Conservation (phyloP, 345 rosid genomes). For the Linum lewisii region DNA sequence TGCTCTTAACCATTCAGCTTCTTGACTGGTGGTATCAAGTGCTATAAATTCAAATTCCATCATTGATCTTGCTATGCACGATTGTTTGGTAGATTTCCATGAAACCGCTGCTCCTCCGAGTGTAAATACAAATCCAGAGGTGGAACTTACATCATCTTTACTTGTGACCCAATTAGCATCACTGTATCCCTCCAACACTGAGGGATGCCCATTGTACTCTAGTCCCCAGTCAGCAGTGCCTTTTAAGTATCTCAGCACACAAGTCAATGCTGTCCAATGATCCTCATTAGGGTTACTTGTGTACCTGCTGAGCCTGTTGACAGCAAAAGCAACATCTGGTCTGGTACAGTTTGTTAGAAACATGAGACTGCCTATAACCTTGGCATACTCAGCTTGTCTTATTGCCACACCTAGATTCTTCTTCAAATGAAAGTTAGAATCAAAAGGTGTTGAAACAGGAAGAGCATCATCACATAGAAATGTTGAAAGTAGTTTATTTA, state of each 20-base stretch:
- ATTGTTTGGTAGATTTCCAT: constrained; percentile 6
- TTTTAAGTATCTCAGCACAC: not conserved
- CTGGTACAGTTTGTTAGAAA: not conserved
- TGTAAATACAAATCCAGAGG: constrained; percentile 2
- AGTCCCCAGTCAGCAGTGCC: no score
- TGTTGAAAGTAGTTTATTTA: not conserved
- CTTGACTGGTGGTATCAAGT: no score
- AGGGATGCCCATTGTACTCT: not conserved
- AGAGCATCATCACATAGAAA: not conserved
- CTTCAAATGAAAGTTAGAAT: no score
- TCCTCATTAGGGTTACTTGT: not conserved
- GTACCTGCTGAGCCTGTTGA: constrained; percentile 3
- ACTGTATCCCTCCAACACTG: not conserved
- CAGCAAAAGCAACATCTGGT: not conserved
- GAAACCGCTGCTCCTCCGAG: not conserved
- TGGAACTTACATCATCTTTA: not conserved
- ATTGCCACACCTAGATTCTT: no score
- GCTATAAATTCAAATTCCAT: not conserved
- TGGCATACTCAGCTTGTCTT: no score
- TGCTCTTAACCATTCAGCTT: no score
- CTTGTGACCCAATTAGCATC: constrained; percentile 9
- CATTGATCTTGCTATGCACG: not conserved
- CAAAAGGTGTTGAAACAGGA: not conserved
- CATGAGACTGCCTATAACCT: no score
- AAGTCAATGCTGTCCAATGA: not conserved